A percentile compares a stretch with the other conserved stretches of the same genome.
Conservation (phyloP, 345 rosid species). For the Citrus australasica region DNA sequence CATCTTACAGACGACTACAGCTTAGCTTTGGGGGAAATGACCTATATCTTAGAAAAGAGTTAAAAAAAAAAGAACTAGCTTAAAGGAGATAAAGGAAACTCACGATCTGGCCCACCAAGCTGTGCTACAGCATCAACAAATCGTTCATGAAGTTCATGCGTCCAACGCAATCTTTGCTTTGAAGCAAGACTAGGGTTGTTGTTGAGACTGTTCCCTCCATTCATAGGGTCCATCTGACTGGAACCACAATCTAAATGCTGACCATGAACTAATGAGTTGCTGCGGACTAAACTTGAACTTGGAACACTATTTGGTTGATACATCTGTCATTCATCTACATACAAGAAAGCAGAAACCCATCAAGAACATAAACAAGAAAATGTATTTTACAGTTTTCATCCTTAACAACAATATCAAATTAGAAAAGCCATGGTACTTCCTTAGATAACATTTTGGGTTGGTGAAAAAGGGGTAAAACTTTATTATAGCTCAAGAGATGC, state of each 20-base stretch:
- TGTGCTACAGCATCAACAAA: conserved; percentile 99
- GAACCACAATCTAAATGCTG: conserved; percentile 45
- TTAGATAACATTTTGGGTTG: background rate
- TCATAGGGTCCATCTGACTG: conserved; percentile 65
- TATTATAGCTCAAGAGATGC: background rate
- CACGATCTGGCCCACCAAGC: conserved; percentile 98
- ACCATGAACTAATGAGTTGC: conserved; percentile 49
- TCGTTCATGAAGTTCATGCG: conserved; percentile 97
- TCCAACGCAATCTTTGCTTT: conserved; percentile 96
- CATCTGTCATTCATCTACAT: conserved; percentile 45
- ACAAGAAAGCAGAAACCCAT: conserved; percentile 11
- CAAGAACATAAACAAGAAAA: conserved; percentile 1
- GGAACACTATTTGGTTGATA: conserved; percentile 43
- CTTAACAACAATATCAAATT: background rate
- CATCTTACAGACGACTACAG: background rate
- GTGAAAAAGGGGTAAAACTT: background rate
- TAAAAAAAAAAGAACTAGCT: background rate
- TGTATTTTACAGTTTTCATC: background rate
- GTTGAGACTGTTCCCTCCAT: conserved; percentile 56
- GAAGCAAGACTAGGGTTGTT: conserved; percentile 83
- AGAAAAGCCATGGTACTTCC: background rate
- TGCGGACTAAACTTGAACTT: conserved; percentile 37
- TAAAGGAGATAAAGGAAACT: conserved; percentile 31
- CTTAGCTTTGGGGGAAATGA: background rate
- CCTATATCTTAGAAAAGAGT: background rate